Percentiles rank a stretch among this genome's conserved stretches.
Evolutionary conservation across 2,329 filamentous ascomycete species (phyloP).

Genomic region (Macrophomina pseudophaseolina): DNA sequence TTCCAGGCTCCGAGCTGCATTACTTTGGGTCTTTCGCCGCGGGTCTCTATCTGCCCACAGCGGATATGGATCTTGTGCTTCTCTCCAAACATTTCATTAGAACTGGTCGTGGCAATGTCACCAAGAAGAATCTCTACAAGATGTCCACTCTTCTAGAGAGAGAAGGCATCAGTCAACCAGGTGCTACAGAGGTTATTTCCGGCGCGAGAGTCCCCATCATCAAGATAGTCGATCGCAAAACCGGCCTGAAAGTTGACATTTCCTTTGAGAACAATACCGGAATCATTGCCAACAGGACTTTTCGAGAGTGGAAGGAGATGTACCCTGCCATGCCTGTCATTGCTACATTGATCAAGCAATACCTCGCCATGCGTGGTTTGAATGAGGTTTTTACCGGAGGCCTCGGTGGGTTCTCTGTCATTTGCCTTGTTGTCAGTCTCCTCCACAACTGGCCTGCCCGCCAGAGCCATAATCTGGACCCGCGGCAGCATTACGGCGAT

Average conservation of each 20-base stretch:
- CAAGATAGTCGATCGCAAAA: slow-evolving; percentile 82
- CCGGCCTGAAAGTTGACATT: slow-evolving; percentile 84
- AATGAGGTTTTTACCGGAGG: slow-evolving; percentile 93
- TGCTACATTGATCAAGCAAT: slow-evolving; percentile 90
- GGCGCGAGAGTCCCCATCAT: slow-evolving; percentile 86
- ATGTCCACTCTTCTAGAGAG: slow-evolving; percentile 66
- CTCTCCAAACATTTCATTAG: slow-evolving; percentile 67
- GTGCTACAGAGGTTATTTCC: slow-evolving; percentile 70
- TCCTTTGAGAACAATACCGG: slow-evolving; percentile 94
- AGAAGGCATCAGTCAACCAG: slow-evolving; percentile 61
- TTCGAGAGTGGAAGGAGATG: slow-evolving; percentile 75
- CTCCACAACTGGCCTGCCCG: slow-evolving; percentile 78
- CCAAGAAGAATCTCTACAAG: slow-evolving; percentile 62
- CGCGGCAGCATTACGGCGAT: slow-evolving; percentile 74
- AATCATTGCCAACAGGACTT: slow-evolving; percentile 78
- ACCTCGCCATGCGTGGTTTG: slow-evolving; percentile 82
- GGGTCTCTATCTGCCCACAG: slow-evolving; percentile 74
- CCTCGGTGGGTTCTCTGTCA: slow-evolving; percentile 91
- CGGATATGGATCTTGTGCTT: slow-evolving; percentile 93
- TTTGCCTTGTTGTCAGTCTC: slow-evolving; percentile 89
- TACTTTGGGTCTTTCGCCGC: slow-evolving; percentile 95
- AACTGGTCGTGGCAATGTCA: slow-evolving; percentile 53
- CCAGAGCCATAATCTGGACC: slow-evolving; percentile 63
- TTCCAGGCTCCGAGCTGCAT: slow-evolving; percentile 66
- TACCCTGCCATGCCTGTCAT: slow-evolving; percentile 87